phyloP scores from a whole-genome alignment of 1,284 basidiomycete species.

The Ustilago loliicola region DNA sequence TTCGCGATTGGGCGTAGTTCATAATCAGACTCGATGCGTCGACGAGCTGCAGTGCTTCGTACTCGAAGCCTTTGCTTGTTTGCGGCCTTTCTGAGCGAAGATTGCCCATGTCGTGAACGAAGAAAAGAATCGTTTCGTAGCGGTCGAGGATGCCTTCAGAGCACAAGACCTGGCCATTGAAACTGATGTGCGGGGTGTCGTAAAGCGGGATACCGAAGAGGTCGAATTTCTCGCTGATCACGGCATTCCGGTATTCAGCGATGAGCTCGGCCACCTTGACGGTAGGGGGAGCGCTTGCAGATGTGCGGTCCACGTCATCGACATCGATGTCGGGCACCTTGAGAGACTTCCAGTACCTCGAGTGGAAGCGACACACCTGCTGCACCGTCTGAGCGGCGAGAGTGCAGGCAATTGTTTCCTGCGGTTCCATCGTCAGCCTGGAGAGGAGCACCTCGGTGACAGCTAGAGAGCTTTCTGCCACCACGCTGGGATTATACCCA shows the following conservation, averaged over 20 bases:
- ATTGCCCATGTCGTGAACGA: conserved; percentile 64
- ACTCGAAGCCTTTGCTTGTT: not conserved
- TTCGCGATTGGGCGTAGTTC: conserved; percentile 78
- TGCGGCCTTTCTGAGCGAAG: conserved; percentile 32
- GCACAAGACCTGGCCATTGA: conserved; percentile 84
- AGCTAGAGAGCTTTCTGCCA: conserved; percentile 86
- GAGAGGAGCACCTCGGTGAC: conserved; percentile 88
- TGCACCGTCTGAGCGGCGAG: conserved; percentile 85
- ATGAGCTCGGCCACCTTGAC: conserved; percentile 76
- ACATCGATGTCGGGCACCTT: conserved; percentile 30
- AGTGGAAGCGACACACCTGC: conserved; percentile 86
- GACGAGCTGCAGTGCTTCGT: conserved; percentile 70
- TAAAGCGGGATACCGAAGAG: conserved; percentile 85
- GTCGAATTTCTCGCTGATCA: conserved; percentile 79
- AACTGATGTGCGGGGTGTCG: conserved; percentile 77
- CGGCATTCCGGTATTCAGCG: conserved; percentile 84
- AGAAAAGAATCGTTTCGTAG: conserved; percentile 54
- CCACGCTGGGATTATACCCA: conserved; percentile 92
- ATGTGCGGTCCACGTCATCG: conserved; percentile 24
- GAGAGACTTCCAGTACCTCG: conserved; percentile 89
- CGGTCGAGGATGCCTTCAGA: conserved; percentile 75
- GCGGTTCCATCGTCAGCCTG: conserved; percentile 82
- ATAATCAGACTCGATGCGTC: conserved; percentile 86
- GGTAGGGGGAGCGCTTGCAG: conserved; percentile 18
- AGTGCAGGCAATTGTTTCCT: conserved; percentile 12